Evolutionary conservation across 352 stramenopile species (phyloP).

Genomic region (Globisporangium echinulatum): DNA sequence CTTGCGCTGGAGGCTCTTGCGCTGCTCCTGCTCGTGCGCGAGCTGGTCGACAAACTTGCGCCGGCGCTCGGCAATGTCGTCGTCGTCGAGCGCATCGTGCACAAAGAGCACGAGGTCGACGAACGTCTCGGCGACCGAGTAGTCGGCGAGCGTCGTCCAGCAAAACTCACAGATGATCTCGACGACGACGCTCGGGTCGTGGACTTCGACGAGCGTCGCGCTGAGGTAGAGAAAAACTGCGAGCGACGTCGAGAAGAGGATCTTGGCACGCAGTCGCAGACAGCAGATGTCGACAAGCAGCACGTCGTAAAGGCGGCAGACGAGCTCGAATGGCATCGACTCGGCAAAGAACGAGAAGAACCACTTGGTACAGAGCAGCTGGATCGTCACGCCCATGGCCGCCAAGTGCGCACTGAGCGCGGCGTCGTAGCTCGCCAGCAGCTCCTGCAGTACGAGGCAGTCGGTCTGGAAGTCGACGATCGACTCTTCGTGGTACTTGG

Average conservation of each 20-base stretch:
- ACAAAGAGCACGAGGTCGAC: constrained; percentile 69
- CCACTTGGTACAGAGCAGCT: constrained; percentile 79
- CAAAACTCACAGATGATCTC: constrained; percentile 81
- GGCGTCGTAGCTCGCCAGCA: constrained; percentile 43
- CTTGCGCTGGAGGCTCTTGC: constrained; percentile 42
- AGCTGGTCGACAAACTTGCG: constrained; percentile 56
- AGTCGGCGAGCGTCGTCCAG: constrained; percentile 60
- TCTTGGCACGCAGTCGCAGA: constrained; percentile 42
- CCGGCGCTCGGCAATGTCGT: constrained; percentile 41
- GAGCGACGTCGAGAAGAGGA: constrained; percentile 70
- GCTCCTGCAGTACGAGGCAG: constrained; percentile 73
- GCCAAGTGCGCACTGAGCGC: constrained; percentile 53
- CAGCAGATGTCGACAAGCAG: constrained; percentile 68
- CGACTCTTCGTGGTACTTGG: constrained; percentile 78
- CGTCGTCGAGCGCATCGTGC: constrained; percentile 54
- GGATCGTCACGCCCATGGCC: constrained; percentile 55
- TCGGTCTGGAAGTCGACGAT: constrained; percentile 77
- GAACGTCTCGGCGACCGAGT: constrained; percentile 67
- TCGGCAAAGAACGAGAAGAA: constrained; percentile 84
- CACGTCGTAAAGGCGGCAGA: constrained; percentile 71
- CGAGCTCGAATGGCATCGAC: constrained; percentile 74
- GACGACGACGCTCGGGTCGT: constrained; percentile 66
- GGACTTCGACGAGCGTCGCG: constrained; percentile 58
- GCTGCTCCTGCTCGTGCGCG: constrained; percentile 48
- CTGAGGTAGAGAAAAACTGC: constrained; percentile 74